Conservation (phyloP, 768 basidiomycete species). For the Infundibulicybe gibba region DNA sequence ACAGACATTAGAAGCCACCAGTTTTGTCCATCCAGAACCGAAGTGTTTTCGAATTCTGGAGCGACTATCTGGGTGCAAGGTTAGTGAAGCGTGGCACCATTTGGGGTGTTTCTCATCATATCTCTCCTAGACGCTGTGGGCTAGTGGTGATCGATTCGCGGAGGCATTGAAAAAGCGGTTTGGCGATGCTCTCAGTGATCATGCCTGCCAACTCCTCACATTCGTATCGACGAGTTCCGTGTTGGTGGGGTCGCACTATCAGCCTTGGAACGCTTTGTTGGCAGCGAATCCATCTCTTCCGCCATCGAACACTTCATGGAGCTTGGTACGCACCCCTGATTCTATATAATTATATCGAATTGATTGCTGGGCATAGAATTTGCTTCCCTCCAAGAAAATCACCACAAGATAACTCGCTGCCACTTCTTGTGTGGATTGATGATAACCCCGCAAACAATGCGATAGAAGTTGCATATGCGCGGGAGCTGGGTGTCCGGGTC, state of each 20-base stretch:
- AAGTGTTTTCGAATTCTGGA: slow-evolving; percentile 19
- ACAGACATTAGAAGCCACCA: background rate
- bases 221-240: slow-evolving; percentile 14
- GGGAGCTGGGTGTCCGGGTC: slow-evolving; percentile 12
- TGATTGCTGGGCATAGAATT: background rate
- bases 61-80: slow-evolving; percentile 18
- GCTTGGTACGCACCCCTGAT: background rate
- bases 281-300: slow-evolving; percentile 7
- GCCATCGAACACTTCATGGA: slow-evolving; percentile 5
- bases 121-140: no score
- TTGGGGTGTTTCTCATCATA: slow-evolving; percentile 2
- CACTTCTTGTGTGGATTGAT: slow-evolving; percentile 25
- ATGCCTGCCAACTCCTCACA: slow-evolving; percentile 4
- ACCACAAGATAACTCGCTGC: slow-evolving; percentile 1
- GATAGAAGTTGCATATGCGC: slow-evolving; percentile 11
- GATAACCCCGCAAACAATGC: slow-evolving; percentile 15
- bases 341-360: background rate
- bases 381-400: background rate
- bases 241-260: slow-evolving; percentile 18
- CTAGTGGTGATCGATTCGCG: slow-evolving; percentile 1
- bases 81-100: background rate
- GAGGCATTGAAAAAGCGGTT: slow-evolving; percentile 10
- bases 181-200: slow-evolving; percentile 10
- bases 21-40: slow-evolving; percentile 2
- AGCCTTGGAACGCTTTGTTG: slow-evolving; percentile 12